Percentiles rank a stretch among this genome's conserved stretches.
phyloP scores from a whole-genome alignment of 257 asterid genomes.

The Eucommia ulmoides region DNA sequence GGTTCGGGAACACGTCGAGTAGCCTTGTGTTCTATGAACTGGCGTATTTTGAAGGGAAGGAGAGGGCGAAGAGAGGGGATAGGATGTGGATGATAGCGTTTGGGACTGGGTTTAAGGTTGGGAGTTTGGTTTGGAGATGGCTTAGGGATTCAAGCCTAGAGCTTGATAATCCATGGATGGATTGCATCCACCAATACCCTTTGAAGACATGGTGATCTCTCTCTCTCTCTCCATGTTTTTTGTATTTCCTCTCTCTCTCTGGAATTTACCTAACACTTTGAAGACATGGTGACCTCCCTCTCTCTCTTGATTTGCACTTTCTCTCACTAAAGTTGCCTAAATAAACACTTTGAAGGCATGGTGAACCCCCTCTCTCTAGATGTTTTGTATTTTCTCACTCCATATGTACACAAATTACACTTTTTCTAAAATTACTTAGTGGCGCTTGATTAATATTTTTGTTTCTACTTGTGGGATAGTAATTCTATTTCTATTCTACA shows the following conservation, averaged over 20 bases:
- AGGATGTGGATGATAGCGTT: constrained; percentile 71
- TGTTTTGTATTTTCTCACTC: too few relatives aligned
- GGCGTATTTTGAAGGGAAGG: constrained; percentile 66
- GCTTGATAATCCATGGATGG: constrained; percentile 58
- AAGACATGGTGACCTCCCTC: constrained; percentile 13
- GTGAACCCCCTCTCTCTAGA: too few relatives aligned
- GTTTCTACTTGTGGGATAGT: too few relatives aligned
- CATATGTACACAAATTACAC: too few relatives aligned
- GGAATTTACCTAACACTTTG: too few relatives aligned
- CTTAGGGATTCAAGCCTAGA: constrained; percentile 35
- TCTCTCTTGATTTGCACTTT: too few relatives aligned
- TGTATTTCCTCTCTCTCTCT: too few relatives aligned
- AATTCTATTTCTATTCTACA: too few relatives aligned
- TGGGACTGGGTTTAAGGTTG: constrained; percentile 63
- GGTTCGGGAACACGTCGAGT: constrained; percentile 67
- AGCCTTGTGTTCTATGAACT: constrained; percentile 56
- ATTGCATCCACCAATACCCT: constrained; percentile 42
- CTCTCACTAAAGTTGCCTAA: too few relatives aligned
- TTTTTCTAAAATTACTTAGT: too few relatives aligned
- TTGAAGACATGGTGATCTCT: constrained; percentile 18
- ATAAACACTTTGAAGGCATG: constrained; percentile 35
- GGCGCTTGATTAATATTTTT: too few relatives aligned
- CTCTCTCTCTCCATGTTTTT: too few relatives aligned
- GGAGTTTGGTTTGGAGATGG: constrained; percentile 56
- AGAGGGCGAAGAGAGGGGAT: constrained; percentile 44